Base-by-base conservation (phyloP, 2,329 filamentous ascomycete species). In the Nemania serpens region DNA sequence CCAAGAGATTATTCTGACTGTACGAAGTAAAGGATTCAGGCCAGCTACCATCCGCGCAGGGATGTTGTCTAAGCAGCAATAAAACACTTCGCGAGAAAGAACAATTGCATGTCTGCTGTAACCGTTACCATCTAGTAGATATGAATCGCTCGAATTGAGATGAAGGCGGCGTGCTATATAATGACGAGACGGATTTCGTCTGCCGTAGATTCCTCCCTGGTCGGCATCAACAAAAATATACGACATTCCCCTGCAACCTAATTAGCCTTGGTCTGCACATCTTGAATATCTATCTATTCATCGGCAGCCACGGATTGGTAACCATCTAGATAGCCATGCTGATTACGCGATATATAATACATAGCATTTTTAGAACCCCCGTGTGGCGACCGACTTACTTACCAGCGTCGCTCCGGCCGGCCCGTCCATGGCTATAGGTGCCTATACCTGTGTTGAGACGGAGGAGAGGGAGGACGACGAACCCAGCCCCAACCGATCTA, bases 201-300 rank as follows among this genome's bases (percentile, higher is more conserved):
- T 36, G 22, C 50, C 22, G 11, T 39, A 25, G n/a, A 33, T 42
- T 48, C 17, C 13, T 39, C 54, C 17, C 17, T 37, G 20, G 46
- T 56, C 33, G 39, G 29, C n/a, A 18, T 22, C 41, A n/a, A n/a
- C 51, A 49, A 53, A 39, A 43, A 51, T 41, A 46, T 17, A 17
- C n/a, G 47, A 33, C 29, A 17, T 33, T 42, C 15, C 22, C 25
- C 4, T 47, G 54, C 42, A 51, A 60, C 41, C 53, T 48, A 48
- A 63, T 61, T 63, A 52, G 61, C 17, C 53, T 43, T 2, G 13
- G 29, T 4, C 39, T 41, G 33, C 34, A 22, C 39, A 55, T 51
- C 33, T 18, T 12, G 29, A 42, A 39, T 37, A 37, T 20, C 20
- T 29, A 7, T 7, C 25, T 7, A 29, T 22, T 20, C 33, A 52